Conservation (phyloP, 306 rosid species). For the Ceratonia siliqua region DNA sequence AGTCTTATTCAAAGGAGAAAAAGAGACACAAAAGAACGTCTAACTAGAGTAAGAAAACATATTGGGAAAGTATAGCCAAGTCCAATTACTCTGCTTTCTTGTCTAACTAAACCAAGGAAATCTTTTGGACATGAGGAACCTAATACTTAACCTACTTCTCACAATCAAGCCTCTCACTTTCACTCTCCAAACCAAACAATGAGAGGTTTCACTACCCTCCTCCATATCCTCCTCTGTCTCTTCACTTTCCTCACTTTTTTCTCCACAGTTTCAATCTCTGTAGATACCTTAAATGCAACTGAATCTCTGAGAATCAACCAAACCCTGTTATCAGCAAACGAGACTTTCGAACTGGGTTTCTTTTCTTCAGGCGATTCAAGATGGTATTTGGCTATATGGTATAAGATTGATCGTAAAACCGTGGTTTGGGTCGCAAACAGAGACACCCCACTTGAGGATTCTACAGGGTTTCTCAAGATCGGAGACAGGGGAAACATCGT, state of each 20-base stretch:
- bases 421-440: conserved; percentile 80
- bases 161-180: background rate
- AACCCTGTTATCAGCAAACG: conserved; percentile 55
- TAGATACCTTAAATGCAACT: conserved; percentile 45
- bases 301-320: conserved; percentile 47
- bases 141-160: conserved; percentile 5
- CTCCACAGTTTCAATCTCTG: conserved; percentile 36
- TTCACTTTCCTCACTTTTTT: conserved; percentile 32
- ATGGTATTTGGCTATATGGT: conserved; percentile 73
- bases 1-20: background rate
- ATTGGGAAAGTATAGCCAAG: background rate
- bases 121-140: conserved; percentile 30
- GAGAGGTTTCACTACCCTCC: conserved; percentile 35
- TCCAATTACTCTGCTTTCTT: conserved; percentile 23
- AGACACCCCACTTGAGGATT: conserved; percentile 55
- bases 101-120: conserved; percentile 19
- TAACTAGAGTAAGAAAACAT: background rate
- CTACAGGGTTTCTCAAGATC: conserved; percentile 46
- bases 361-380: conserved; percentile 31
- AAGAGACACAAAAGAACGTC: background rate
- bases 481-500: conserved; percentile 41
- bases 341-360: conserved; percentile 56
- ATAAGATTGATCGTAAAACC: conserved; percentile 43
- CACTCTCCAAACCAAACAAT: conserved; percentile 41
- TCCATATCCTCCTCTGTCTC: conserved; percentile 27